These are phyloP conservation scores for Liquidambar formosana DNA, from an alignment of 164 flowering plant species.

Conservation along the genomic window DNA sequence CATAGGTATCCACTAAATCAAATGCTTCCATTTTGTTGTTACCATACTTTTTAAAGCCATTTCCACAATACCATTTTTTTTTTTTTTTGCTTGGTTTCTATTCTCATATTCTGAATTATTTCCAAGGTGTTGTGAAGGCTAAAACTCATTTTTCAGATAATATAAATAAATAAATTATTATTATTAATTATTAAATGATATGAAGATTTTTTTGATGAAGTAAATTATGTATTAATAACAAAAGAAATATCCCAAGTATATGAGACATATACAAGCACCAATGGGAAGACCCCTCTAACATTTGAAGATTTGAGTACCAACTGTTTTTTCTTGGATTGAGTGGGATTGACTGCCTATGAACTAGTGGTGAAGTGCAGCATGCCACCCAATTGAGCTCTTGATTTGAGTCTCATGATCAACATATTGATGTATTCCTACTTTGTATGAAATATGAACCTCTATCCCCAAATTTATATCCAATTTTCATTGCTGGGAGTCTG, in stretches of 20 bases:
- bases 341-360: background rate
- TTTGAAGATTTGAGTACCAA: too few species aligned
- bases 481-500: background rate
- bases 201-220: too few species aligned
- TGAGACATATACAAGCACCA: too few species aligned
- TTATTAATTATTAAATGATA: too few species aligned
- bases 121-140: background rate
- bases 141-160: background rate
- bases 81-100: too few species aligned
- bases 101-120: background rate
- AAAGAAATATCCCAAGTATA: too few species aligned
- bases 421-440: background rate
- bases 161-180: background rate
- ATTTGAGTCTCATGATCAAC: background rate
- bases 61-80: background rate
- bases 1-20: background rate
- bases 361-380: background rate
- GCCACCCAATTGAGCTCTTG: background rate
- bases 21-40: background rate
- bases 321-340: background rate
- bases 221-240: too few species aligned
- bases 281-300: too few species aligned
- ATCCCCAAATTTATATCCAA: background rate
- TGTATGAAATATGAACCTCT: background rate
- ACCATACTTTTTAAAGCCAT: background rate